Evolutionary conservation across 257 asterid genomes (phyloP).

Genomic region (Osmanthus fragrans): DNA sequence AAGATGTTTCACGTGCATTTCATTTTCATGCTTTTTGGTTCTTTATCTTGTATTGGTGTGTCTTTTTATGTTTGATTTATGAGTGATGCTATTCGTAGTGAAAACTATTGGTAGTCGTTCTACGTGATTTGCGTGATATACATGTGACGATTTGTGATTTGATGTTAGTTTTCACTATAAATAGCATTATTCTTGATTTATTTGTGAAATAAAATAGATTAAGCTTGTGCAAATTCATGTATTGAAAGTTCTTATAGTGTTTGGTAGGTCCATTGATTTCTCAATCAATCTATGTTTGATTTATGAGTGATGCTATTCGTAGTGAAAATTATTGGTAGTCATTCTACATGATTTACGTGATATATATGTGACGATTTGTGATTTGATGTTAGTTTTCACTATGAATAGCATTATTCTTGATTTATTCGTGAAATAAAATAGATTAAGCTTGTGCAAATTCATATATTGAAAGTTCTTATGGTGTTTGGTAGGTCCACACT

Average conservation of each 20-base stretch:
- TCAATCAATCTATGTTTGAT: conserved; percentile 26
- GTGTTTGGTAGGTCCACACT: conserved; percentile 37
- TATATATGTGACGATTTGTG: too few relatives aligned
- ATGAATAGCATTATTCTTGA: too few relatives aligned
- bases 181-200: too few relatives aligned
- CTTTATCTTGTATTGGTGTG: conserved; percentile 25
- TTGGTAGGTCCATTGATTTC: conserved; percentile 38
- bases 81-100: too few relatives aligned
- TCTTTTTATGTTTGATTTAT: not conserved
- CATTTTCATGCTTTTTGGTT: conserved; percentile 33
- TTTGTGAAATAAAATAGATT: not conserved
- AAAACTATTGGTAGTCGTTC: too few relatives aligned
- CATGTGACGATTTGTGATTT: too few relatives aligned
- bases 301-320: too few relatives aligned
- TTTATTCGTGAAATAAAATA: not conserved
- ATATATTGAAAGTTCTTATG: not conserved
- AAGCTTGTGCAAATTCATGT: not conserved
- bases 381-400: too few relatives aligned
- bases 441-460: not conserved
- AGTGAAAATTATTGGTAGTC: too few relatives aligned
- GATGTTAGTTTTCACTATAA: too few relatives aligned
- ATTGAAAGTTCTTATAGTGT: conserved; percentile 9
- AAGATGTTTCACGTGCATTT: conserved; percentile 29
- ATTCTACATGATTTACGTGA: too few relatives aligned
- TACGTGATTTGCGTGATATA: too few relatives aligned